Conservation (phyloP, 257 asterid genomes). For the Phtheirospermum japonicum region DNA sequence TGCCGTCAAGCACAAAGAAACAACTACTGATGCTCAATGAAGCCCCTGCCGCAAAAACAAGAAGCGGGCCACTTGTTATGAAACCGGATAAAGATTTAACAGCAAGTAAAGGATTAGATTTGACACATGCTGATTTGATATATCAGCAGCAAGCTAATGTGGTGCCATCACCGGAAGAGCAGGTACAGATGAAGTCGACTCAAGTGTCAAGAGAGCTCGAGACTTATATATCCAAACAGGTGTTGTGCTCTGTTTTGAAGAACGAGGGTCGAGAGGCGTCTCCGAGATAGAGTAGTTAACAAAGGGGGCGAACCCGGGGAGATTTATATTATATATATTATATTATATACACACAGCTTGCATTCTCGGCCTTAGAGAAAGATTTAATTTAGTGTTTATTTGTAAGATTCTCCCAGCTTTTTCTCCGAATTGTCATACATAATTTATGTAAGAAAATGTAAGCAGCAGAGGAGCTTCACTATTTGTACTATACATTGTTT, state of each 20-base stretch:
- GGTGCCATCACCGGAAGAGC: constrained; percentile 50
- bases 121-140: constrained; percentile 36
- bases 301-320: no score
- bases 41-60: constrained; percentile 78
- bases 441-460: no score
- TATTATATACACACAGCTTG: no score
- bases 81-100: constrained; percentile 37
- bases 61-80: constrained; percentile 62
- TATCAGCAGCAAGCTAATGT: constrained; percentile 11
- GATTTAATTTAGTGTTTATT: constrained; percentile 13
- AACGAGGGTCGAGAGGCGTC: no score
- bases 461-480: no score
- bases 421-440: no score
- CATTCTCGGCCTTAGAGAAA: no score
- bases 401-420: constrained; percentile 25
- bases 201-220: constrained; percentile 80
- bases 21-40: constrained; percentile 42
- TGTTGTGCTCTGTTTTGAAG: constrained; percentile 57
- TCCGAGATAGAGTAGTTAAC: no score
- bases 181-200: constrained; percentile 65
- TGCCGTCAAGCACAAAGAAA: constrained; percentile 29
- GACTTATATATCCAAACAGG: constrained; percentile 78
- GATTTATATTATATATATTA: no score
- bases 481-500: no score
- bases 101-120: constrained; percentile 27